Evolutionary conservation across 2,329 filamentous ascomycete genomes (phyloP), one percentile per base, ranked within the genome.

Genomic region (Fusarium verticillioides): DNA sequence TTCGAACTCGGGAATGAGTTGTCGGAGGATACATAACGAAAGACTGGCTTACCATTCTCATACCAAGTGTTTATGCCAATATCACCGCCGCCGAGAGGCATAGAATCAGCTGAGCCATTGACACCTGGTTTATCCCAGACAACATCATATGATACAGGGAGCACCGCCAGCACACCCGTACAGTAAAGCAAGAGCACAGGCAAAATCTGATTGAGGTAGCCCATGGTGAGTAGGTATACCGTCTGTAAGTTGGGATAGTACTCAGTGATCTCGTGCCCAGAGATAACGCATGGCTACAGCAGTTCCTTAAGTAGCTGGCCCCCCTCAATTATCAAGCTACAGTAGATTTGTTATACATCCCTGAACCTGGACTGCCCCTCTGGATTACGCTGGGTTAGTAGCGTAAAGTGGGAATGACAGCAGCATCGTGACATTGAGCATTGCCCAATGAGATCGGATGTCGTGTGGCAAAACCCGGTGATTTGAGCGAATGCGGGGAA

Each of bases 51-150:
- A 64, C 62, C 28, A 44, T 64, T 63, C 37, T 64, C 62, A 32
- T 63, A 64, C 62, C 62, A 64, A 15, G 62, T 64, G 26, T 63
- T 63, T 1, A 64, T 7, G 21, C 62, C 62, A 32, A 64, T 28
- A 26, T 64, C 62, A 13, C 62, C 62, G 6, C 62, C 62, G 8
- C 62, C 62, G 3, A 64, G 59, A 34, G 62, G 62, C 62, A 64
- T 64, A 9, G 62, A 64, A 28, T 64, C 62, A 5, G 62, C 62
- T 11, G 59, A 64, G 4, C 62, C 62, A n/a, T 64, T 64, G 28
- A 64, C n/a, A 21, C 62, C 62, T 1, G 62, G 62, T n/a, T 23
- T 53, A 15, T 39, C 12, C 62, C 59, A 63, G 7, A 64, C 46
- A 9, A 63, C 59, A 34, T 63, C 59, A 13, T 64, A 64, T 12